Base-by-base conservation (phyloP, 2,329 filamentous ascomycete genomes). In the Madurella fahalii region DNA sequence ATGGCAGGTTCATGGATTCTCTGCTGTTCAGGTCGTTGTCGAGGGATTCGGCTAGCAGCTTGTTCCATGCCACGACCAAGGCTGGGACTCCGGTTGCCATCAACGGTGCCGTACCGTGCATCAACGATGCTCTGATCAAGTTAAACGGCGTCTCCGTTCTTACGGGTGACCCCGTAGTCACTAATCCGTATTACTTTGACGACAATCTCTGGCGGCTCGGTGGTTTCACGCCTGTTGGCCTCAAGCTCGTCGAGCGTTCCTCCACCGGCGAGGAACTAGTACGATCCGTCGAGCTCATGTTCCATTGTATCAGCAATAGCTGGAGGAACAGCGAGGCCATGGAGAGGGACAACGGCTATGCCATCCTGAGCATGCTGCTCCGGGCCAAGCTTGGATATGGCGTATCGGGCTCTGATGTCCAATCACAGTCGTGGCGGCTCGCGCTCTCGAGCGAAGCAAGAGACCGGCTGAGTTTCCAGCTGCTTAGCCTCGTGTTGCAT, bases 301-400 rank as follows among this genome's bases (percentile, higher is more conserved):
- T 96, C 58, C 84, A 89, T 60, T 90, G 89, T 57, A 88, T 96
- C 47, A 87, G 89, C 61, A 87, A 89, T 60, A 97, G 89, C 67
- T 99, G 95, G 94, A 83, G 94, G 60, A 97, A 97, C 62, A 97
- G 94, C 62, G 95, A 99, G 69, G 92, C 94, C 25, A 96, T 99
- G 88, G 94, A 99, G 70, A 86, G 89, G 64, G 91, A 95, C 56
- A 94, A 95, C 62, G 95, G 93, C 0, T 99, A 96, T 67, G 87
- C 89, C 25, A 89, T 97, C 37, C 74, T 99, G 48, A 88, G 88
- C 40, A 84, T 91, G 70, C 78, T 97, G 16, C 73, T 99, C 20
- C 85, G 90, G 52, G 88, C 89, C 52, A 96, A 96, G 68, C 77
- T 96, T 32, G 87, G 87, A 5, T 78, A 79, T 48, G 65, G 67